phyloP scores from a whole-genome alignment of 2,329 filamentous ascomycete species.

The Aphanocladium album region DNA sequence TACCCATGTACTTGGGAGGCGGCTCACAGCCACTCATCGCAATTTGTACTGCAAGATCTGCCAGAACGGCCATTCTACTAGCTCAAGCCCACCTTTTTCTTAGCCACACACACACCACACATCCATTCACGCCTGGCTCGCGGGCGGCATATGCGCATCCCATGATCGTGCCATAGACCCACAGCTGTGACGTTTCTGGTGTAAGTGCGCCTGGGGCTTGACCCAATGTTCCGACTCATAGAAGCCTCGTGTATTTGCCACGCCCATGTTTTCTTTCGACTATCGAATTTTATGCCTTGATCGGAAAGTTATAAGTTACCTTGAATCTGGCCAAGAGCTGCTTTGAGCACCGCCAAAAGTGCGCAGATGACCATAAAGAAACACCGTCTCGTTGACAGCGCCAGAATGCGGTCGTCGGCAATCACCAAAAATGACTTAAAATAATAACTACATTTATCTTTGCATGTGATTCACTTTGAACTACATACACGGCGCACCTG shows the following conservation, averaged over 20 bases:
- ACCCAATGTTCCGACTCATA: background rate
- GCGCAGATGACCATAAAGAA: background rate
- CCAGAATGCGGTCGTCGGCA: background rate
- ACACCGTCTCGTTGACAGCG: background rate
- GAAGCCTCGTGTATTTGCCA: background rate
- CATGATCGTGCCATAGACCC: slow-evolving; percentile 8
- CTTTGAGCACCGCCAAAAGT: background rate
- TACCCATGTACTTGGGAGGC: background rate
- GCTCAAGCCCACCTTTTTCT: background rate
- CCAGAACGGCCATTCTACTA: background rate
- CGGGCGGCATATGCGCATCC: background rate
- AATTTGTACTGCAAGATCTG: background rate
- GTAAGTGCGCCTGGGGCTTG: background rate
- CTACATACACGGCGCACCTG: too few relatives aligned
- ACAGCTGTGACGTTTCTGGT: slow-evolving; percentile 1
- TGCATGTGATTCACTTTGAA: too few relatives aligned
- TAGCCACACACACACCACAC: background rate
- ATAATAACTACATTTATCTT: background rate
- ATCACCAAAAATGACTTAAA: background rate
- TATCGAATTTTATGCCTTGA: background rate
- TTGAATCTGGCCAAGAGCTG: background rate
- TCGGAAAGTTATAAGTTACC: background rate
- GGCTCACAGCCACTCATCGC: slow-evolving; percentile 7
- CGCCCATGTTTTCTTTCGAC: background rate
- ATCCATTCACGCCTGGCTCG: background rate